Percentiles rank a stretch among this genome's conserved stretches.
Evolutionary conservation across 2,329 filamentous ascomycete species (phyloP).

Genomic region (Fusarium ramigenum): DNA sequence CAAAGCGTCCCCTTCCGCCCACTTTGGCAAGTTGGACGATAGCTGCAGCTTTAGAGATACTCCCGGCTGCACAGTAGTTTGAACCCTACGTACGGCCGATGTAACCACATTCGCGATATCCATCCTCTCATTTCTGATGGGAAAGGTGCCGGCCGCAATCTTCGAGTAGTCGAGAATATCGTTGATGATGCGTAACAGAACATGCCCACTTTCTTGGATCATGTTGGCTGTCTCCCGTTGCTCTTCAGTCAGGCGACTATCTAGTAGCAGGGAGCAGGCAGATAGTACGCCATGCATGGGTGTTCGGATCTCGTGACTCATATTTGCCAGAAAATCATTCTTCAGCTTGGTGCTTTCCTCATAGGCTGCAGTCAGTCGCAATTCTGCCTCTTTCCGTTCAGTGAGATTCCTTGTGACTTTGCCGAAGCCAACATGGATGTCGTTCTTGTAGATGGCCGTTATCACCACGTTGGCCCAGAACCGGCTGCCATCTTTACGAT

Average conservation of each 20-base stretch:
- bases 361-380: neutral
- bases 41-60: neutral
- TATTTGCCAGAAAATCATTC: conserved; percentile 4
- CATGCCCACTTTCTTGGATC: neutral
- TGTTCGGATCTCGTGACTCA: conserved; percentile 7
- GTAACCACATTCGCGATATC: neutral
- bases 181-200: neutral
- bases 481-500: neutral
- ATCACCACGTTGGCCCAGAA: conserved; percentile 10
- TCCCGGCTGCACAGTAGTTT: neutral
- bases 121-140: neutral
- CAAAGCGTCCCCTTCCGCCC: neutral
- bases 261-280: neutral
- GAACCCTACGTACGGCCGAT: neutral
- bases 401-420: conserved; percentile 4
- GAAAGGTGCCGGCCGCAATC: neutral
- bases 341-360: neutral
- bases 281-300: conserved; percentile 5
- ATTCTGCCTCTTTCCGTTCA: conserved; percentile 2
- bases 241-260: neutral
- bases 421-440: conserved; percentile 7
- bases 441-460: neutral
- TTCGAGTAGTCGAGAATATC: conserved; percentile 10
- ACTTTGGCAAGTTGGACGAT: neutral
- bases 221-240: conserved; percentile 10